phyloP scores from a whole-genome alignment of 768 basidiomycete genomes.

The Leccinum olivaceopallidum region DNA sequence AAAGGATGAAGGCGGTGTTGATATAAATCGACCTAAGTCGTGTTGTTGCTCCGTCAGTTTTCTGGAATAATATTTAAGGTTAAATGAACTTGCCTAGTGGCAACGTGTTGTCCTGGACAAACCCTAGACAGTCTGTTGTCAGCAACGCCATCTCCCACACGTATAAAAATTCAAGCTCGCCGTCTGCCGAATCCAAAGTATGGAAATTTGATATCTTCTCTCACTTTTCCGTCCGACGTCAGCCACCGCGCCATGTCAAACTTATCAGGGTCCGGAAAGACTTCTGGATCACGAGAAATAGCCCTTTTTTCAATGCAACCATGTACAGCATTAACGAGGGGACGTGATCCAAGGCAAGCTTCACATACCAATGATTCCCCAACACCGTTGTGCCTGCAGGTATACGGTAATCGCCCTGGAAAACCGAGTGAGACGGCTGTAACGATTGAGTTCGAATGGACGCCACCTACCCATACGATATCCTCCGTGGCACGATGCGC shows the following conservation, averaged over 20 bases:
- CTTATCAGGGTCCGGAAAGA: conserved; percentile 36
- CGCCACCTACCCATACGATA: conserved; percentile 17
- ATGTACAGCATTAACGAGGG: neutral
- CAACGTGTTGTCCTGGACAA: conserved; percentile 63
- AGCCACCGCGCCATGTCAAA: conserved; percentile 40
- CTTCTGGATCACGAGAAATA: conserved; percentile 38
- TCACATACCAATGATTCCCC: conserved; percentile 21
- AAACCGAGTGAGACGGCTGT: neutral
- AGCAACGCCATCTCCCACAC: neutral
- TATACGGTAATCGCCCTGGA: conserved; percentile 19
- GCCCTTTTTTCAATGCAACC: conserved; percentile 20
- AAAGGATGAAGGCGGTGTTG: conserved; percentile 58
- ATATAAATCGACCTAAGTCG: conserved; percentile 54
- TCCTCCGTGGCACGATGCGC: conserved; percentile 20
- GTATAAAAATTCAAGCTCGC: conserved; percentile 11
- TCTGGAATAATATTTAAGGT: neutral
- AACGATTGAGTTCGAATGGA: neutral
- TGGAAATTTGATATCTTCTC: conserved; percentile 48
- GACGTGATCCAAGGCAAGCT: neutral
- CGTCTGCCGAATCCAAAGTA: conserved; percentile 52
- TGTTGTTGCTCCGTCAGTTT: neutral
- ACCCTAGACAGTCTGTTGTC: conserved; percentile 35
- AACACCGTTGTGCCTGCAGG: conserved; percentile 16
- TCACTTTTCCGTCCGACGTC: conserved; percentile 24
- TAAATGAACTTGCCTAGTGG: conserved; percentile 30